A percentile compares a stretch with the other conserved stretches of the same genome.
Conservation (phyloP, 2,329 filamentous ascomycete species). For the Apiospora aurea region DNA sequence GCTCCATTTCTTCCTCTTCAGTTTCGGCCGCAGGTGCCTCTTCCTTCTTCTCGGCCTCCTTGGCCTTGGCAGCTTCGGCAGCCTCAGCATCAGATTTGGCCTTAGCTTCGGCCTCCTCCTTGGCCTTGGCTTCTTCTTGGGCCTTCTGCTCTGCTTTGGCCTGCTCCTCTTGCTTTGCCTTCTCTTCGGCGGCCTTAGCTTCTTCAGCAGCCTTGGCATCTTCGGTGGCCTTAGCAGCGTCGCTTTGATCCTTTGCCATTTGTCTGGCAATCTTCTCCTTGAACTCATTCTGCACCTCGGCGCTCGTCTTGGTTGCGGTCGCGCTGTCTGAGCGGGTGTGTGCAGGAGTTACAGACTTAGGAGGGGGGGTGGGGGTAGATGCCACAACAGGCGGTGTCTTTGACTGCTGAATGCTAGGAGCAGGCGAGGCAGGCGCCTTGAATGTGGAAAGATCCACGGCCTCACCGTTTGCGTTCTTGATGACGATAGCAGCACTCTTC, state of each 20-base stretch:
- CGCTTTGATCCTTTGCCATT: slow-evolving; percentile 47
- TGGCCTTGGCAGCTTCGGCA: slow-evolving; percentile 34
- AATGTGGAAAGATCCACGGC: slow-evolving; percentile 72
- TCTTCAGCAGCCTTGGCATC: slow-evolving; percentile 31
- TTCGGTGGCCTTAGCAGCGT: slow-evolving; percentile 37
- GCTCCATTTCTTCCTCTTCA: slow-evolving; percentile 64
- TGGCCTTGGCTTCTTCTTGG: slow-evolving; percentile 34
- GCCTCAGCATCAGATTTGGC: slow-evolving; percentile 41
- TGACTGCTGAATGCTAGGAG: slow-evolving; percentile 59
- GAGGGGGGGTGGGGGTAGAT: slow-evolving; percentile 83
- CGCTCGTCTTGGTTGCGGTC: slow-evolving; percentile 72
- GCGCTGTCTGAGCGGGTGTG: slow-evolving; percentile 77
- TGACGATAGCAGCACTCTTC: slow-evolving; percentile 79
- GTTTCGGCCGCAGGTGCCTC: slow-evolving; percentile 48
- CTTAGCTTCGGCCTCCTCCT: slow-evolving; percentile 38
- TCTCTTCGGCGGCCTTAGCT: slow-evolving; percentile 43
- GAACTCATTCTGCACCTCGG: slow-evolving; percentile 85
- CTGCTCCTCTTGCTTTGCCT: slow-evolving; percentile 39
- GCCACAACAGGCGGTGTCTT: slow-evolving; percentile 76
- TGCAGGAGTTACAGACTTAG: slow-evolving; percentile 71
- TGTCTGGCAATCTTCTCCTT: slow-evolving; percentile 78
- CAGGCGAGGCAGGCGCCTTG: slow-evolving; percentile 64
- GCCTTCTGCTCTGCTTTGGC: slow-evolving; percentile 41
- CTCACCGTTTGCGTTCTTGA: slow-evolving; percentile 85
- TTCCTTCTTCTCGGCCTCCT: slow-evolving; percentile 51